phyloP scores from a whole-genome alignment of 2,329 filamentous ascomycete genomes.

The Mycosphaerella sp. region DNA sequence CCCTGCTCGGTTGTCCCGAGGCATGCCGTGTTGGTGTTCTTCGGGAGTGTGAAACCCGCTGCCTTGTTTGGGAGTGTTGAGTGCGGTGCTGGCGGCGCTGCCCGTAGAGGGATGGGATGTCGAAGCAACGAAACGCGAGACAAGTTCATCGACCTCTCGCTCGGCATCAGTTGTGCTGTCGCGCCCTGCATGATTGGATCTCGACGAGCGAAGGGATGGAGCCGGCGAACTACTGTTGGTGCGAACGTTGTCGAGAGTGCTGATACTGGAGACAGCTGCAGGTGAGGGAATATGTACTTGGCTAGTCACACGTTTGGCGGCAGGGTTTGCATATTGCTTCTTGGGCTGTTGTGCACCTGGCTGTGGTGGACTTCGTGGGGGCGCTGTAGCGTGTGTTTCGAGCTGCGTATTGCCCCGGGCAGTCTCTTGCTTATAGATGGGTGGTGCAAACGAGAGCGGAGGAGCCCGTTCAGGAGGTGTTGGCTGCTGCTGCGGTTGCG shows the following conservation, averaged over 20 bases:
- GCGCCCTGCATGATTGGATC: conserved; percentile 20
- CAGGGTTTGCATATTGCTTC: conserved; percentile 26
- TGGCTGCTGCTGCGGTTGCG: not conserved
- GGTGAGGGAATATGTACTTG: conserved; percentile 26
- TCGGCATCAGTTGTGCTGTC: conserved; percentile 13
- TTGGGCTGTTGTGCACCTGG: conserved; percentile 18
- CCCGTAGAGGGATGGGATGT: conserved; percentile 29
- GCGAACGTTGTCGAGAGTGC: conserved; percentile 29
- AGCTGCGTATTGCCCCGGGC: conserved; percentile 1
- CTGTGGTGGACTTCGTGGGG: conserved; percentile 20
- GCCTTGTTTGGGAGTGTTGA: conserved; percentile 28
- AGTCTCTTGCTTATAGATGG: conserved; percentile 11
- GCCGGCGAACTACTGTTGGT: conserved; percentile 28
- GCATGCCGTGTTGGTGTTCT: conserved; percentile 22
- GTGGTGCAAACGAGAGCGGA: conserved; percentile 6
- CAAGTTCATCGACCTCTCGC: conserved; percentile 26
- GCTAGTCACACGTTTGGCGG: conserved; percentile 24
- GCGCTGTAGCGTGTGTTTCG: conserved; percentile 4
- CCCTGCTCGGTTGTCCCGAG: conserved; percentile 8
- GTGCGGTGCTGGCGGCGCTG: conserved; percentile 28
- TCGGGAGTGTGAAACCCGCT: conserved; percentile 28
- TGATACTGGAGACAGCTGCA: conserved; percentile 31
- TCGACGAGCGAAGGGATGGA: conserved; percentile 26
- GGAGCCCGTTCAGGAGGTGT: not conserved
- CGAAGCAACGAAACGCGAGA: conserved; percentile 32